These are phyloP conservation scores for Solanum sejunctum DNA, from an alignment of 257 asterid species.

Conservation along the genomic window DNA sequence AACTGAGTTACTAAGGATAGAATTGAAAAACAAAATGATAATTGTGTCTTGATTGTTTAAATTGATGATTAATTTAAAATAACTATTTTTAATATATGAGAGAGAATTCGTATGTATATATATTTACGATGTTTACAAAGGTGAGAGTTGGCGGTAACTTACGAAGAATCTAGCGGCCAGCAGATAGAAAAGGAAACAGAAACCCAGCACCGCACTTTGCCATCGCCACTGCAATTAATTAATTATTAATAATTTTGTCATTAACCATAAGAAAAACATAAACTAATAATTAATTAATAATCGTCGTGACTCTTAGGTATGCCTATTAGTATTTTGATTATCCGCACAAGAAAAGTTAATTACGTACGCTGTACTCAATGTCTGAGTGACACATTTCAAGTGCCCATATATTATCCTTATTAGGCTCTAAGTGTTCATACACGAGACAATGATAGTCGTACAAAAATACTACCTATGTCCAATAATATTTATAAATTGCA, in stretches of 20 bases:
- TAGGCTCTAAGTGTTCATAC: too few species aligned
- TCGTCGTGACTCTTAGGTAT: neutral
- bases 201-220: constrained; percentile 91
- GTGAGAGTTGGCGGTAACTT: constrained; percentile 19
- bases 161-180: constrained; percentile 64
- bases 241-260: neutral
- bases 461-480: too few species aligned
- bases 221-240: constrained; percentile 82
- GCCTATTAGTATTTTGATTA: neutral
- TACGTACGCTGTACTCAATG: too few species aligned
- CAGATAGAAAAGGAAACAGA: constrained; percentile 79
- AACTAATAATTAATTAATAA: neutral
- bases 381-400: too few species aligned
- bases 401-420: too few species aligned
- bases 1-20: too few species aligned
- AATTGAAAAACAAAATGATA: too few species aligned
- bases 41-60: too few species aligned
- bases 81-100: too few species aligned
- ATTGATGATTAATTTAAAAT: too few species aligned
- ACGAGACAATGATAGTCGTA: too few species aligned
- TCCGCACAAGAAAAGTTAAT: neutral
- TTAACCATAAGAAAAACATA: neutral
- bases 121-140: neutral
- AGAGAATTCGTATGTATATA: neutral
- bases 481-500: too few species aligned